Evolutionary conservation across 805 yeast genomes (phyloP).

Genomic region (Schizosaccharomyces octosporus): DNA sequence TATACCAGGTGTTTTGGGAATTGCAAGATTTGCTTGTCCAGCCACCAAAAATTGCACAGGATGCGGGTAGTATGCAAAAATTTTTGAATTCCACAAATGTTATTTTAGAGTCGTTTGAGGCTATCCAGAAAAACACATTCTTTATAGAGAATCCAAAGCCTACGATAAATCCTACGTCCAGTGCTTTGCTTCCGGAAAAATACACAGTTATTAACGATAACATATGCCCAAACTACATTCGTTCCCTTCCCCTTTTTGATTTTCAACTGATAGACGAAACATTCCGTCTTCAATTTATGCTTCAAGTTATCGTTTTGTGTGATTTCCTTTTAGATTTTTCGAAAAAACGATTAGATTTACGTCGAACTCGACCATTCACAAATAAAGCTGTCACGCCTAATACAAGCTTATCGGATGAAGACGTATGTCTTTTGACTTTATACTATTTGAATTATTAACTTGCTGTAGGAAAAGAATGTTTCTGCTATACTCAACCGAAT

Average conservation of each 20-base stretch:
- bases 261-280: background rate
- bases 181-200: background rate
- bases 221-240: background rate
- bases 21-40: constrained; percentile 12
- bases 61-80: background rate
- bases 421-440: constrained; percentile 1
- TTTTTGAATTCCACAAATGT: background rate
- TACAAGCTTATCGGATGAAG: constrained; percentile 6
- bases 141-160: background rate
- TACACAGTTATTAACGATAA: background rate
- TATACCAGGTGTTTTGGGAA: constrained; percentile 13
- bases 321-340: background rate
- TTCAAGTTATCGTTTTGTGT: background rate
- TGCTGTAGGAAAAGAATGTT: background rate
- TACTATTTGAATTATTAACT: background rate
- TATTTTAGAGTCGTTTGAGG: background rate
- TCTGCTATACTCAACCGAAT: background rate
- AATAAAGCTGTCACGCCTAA: constrained; percentile 10
- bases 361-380: background rate
- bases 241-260: background rate
- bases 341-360: background rate
- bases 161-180: background rate
- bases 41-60: constrained; percentile 8
- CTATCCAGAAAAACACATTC: background rate
- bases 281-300: background rate